Base-by-base conservation (phyloP, 2,329 filamentous ascomycete species). In the Capronia americana region DNA sequence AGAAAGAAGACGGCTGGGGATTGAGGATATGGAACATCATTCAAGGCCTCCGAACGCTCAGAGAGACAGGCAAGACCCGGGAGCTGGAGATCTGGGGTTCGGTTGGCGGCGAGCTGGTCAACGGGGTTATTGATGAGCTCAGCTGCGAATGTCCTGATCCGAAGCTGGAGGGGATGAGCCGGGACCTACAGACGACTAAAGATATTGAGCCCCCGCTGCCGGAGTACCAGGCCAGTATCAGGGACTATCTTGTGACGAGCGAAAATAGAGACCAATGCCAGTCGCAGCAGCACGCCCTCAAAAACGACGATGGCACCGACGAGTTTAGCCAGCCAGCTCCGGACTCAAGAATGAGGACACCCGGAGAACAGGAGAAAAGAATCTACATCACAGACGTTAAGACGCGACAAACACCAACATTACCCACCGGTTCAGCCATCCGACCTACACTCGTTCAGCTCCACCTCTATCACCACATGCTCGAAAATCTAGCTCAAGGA, bases 351-450 rank as follows among this genome's bases (percentile, higher is more conserved):
- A 12, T 20, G n/a, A 26, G 48, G 17, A 28, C 4, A 4, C 3
- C 10, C 20, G 4, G 74, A 2, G 76, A 60, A 53, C 28, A 65
- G 54, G 64, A 70, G 48, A 77, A 74, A 61, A 75, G 80, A 61
- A 78, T 90, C n/a, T 97, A 96, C 76, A 81, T 99, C 57, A 89
- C 88, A 0, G 95, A 99, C 73, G 87, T 97, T 70, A 99, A 99
- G 78, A 98, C 94, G 0, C 86, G 93, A 20, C 84, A 83, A 0
- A 87, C 85, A 3, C 81, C 79, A n/a, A 85, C 83, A 2, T 75
- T 92, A 2, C 92, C 93, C 1, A 83, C 86, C 1, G 86, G 87
- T 24, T 81, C 87, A 0, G 86, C 88, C 0, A 83, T 92, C 53
- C 86, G 90, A 11, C 92, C 92, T 0, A 92, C 93, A 0, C 87